Evolutionary conservation across 495 filamentous ascomycete genomes (phyloP).

Genomic region (Penicillium antarcticum): DNA sequence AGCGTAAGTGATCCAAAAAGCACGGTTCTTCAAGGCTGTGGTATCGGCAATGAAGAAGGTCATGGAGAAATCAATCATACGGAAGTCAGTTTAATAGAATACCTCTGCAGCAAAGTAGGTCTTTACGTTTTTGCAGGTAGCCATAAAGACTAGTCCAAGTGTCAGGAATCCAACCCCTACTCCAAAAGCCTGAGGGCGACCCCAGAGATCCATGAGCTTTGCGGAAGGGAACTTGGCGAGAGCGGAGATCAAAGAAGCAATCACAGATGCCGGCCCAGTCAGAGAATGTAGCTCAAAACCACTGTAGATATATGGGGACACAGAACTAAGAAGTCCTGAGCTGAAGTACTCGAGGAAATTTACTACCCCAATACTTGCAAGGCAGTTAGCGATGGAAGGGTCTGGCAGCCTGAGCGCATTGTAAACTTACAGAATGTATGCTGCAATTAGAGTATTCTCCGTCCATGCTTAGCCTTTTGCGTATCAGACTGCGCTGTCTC

Average conservation of each 20-base stretch:
- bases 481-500: conserved; percentile 7
- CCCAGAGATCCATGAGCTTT: conserved; percentile 65
- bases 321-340: conserved; percentile 1
- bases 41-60: conserved; percentile 58
- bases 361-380: conserved; percentile 21
- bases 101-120: conserved; percentile 47
- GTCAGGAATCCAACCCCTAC: conserved; percentile 29
- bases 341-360: conserved; percentile 24
- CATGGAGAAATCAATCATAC: conserved; percentile 37
- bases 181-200: conserved; percentile 48
- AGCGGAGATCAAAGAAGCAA: conserved; percentile 50
- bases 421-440: conserved; percentile 19
- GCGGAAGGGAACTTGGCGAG: conserved; percentile 58
- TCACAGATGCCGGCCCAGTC: conserved; percentile 21
- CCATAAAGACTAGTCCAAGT: conserved; percentile 45
- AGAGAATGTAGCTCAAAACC: conserved; percentile 28
- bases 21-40: conserved; percentile 53
- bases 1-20: conserved; percentile 50
- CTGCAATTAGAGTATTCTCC: conserved; percentile 17
- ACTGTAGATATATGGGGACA: conserved; percentile 27
- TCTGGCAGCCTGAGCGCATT: background rate
- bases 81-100: conserved; percentile 46
- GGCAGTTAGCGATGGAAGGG: background rate
- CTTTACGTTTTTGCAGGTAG: conserved; percentile 40
- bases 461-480: conserved; percentile 19